These are phyloP conservation scores for Colletotrichum sojae DNA, from an alignment of 2,329 filamentous ascomycete species.

Conservation along the genomic window DNA sequence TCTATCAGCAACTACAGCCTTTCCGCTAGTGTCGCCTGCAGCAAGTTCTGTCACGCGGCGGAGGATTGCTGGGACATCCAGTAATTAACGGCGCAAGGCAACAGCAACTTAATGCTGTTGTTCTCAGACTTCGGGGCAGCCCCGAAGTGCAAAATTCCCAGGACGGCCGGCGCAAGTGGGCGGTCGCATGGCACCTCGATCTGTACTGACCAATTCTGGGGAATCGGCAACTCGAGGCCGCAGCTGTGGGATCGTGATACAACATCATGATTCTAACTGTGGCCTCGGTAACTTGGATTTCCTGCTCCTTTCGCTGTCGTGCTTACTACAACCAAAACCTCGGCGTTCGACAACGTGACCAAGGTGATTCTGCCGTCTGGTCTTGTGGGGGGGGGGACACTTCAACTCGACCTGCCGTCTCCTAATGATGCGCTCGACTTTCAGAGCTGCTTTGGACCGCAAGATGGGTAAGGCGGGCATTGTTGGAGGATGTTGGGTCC, in stretches of 20 bases:
- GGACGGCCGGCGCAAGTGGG: slow-evolving; percentile 36
- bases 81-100: slow-evolving; percentile 61
- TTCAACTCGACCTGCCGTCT: slow-evolving; percentile 74
- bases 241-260: slow-evolving; percentile 14
- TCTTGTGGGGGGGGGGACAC: slow-evolving; percentile 68
- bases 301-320: slow-evolving; percentile 77
- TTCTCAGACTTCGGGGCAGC: neutral
- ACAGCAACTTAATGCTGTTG: neutral
- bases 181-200: slow-evolving; percentile 38
- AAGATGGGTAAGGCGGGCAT: too few relatives aligned
- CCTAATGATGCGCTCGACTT: slow-evolving; percentile 26
- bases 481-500: neutral
- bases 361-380: slow-evolving; percentile 70
- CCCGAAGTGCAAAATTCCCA: slow-evolving; percentile 1
- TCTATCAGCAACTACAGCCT: slow-evolving; percentile 98
- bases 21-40: slow-evolving; percentile 97
- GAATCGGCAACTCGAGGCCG: slow-evolving; percentile 1
- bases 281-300: slow-evolving; percentile 71
- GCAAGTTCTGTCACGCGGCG: slow-evolving; percentile 98
- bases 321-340: slow-evolving; percentile 90
- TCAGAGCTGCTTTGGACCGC: too few relatives aligned
- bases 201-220: neutral
- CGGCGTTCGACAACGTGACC: slow-evolving; percentile 83
- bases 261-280: slow-evolving; percentile 13
- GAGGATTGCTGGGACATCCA: slow-evolving; percentile 97